phyloP scores from a whole-genome alignment of 495 filamentous ascomycete species.

The Bombardia bombarda region DNA sequence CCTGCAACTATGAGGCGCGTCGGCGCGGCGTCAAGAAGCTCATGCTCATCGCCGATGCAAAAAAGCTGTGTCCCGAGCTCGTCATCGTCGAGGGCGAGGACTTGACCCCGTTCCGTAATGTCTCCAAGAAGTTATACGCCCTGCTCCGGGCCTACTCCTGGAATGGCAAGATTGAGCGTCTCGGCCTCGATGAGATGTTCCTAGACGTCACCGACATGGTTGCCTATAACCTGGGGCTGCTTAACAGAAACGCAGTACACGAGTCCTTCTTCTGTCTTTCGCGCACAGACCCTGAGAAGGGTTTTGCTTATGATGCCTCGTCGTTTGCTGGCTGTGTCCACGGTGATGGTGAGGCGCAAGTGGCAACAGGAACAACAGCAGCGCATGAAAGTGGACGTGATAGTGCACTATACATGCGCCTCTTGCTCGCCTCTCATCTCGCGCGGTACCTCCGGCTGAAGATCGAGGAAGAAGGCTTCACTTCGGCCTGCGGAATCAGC shows the following conservation, averaged over 20 bases:
- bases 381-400: too few relatives aligned
- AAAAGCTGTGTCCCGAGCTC: slow-evolving; percentile 71
- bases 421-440: slow-evolving; percentile 67
- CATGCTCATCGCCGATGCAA: slow-evolving; percentile 73
- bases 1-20: slow-evolving; percentile 90
- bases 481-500: slow-evolving; percentile 77
- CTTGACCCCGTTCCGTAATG: slow-evolving; percentile 74
- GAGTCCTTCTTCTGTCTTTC: slow-evolving; percentile 79
- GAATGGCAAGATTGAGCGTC: slow-evolving; percentile 64
- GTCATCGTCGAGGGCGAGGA: slow-evolving; percentile 84
- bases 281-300: slow-evolving; percentile 62
- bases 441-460: slow-evolving; percentile 59
- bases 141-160: slow-evolving; percentile 64
- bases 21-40: slow-evolving; percentile 71
- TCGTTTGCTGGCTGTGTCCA: slow-evolving; percentile 30
- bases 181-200: slow-evolving; percentile 80
- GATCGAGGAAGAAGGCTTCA: slow-evolving; percentile 76
- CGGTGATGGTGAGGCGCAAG: not conserved
- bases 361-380: slow-evolving; percentile 9
- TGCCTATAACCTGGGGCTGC: slow-evolving; percentile 61
- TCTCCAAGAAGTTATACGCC: slow-evolving; percentile 68
- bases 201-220: slow-evolving; percentile 79
- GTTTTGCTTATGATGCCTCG: slow-evolving; percentile 71
- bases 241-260: slow-evolving; percentile 57
- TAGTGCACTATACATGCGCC: slow-evolving; percentile 41